Evolutionary conservation across 75 land plant genomes (phyloP).

Genomic region (Larix kaempferi): DNA sequence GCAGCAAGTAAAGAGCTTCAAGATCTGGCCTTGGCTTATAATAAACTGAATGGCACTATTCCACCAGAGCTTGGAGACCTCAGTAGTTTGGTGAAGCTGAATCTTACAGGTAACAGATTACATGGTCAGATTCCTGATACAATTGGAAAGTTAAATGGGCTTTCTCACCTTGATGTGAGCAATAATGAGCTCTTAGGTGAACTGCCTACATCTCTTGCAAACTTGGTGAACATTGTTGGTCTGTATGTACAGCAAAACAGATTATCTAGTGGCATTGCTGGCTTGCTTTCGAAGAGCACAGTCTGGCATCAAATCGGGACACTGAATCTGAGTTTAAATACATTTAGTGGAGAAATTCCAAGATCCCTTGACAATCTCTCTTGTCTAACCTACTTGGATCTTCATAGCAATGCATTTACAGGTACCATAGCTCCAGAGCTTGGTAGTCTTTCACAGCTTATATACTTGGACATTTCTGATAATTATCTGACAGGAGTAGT

Average conservation of each 20-base stretch:
- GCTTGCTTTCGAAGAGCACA: slow-evolving; percentile 24
- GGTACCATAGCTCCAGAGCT: background rate
- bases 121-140: slow-evolving; percentile 38
- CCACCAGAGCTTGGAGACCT: slow-evolving; percentile 39
- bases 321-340: slow-evolving; percentile 48
- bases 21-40: slow-evolving; percentile 34
- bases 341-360: slow-evolving; percentile 35
- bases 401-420: background rate
- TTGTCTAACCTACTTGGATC: slow-evolving; percentile 24
- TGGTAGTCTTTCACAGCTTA: slow-evolving; percentile 10
- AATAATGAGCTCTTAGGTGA: slow-evolving; percentile 43
- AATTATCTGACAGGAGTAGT: slow-evolving; percentile 15
- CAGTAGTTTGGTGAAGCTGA: slow-evolving; percentile 44
- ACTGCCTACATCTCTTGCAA: slow-evolving; percentile 33
- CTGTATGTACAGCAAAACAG: slow-evolving; percentile 36
- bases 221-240: slow-evolving; percentile 36
- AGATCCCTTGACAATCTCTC: slow-evolving; percentile 34
- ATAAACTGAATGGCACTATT: slow-evolving; percentile 32
- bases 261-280: slow-evolving; percentile 32
- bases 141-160: slow-evolving; percentile 32
- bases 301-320: slow-evolving; percentile 33
- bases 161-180: slow-evolving; percentile 49
- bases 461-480: slow-evolving; percentile 15
- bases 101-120: slow-evolving; percentile 42
- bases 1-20: slow-evolving; percentile 26